Conservation (phyloP, 345 rosid species). For the Populus euphratica region DNA sequence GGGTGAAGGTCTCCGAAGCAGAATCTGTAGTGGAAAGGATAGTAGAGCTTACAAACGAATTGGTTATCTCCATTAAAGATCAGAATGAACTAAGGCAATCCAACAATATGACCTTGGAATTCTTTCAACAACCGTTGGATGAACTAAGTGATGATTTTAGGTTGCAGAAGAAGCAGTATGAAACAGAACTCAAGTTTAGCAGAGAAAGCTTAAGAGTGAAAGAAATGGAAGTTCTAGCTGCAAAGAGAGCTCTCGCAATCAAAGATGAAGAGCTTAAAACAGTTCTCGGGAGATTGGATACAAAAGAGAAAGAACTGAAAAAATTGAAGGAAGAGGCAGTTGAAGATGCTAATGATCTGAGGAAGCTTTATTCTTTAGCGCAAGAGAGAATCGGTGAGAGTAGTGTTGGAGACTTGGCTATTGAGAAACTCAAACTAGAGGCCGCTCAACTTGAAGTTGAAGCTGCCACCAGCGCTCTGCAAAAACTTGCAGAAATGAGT, state of each 20-base stretch:
- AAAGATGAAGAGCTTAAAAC: slow-evolving; percentile 63
- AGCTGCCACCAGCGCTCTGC: slow-evolving; percentile 68
- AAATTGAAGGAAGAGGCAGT: slow-evolving; percentile 56
- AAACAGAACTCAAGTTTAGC: slow-evolving; percentile 54
- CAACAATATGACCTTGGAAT: slow-evolving; percentile 19
- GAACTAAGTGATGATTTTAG: slow-evolving; percentile 34
- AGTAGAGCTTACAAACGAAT: slow-evolving; percentile 53
- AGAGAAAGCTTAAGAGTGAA: slow-evolving; percentile 55
- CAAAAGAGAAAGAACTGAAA: slow-evolving; percentile 49
- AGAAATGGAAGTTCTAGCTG: slow-evolving; percentile 65
- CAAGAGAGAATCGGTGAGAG: slow-evolving; percentile 64
- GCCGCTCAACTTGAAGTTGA: slow-evolving; percentile 78
- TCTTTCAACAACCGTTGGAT: slow-evolving; percentile 30
- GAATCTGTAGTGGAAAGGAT: slow-evolving; percentile 59
- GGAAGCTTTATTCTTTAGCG: slow-evolving; percentile 54
- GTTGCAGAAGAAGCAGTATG: slow-evolving; percentile 53
- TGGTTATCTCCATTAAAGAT: slow-evolving; percentile 44
- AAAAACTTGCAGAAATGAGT: slow-evolving; percentile 71
- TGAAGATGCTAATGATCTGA: slow-evolving; percentile 58
- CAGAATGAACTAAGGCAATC: slow-evolving; percentile 16
- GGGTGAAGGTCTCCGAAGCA: slow-evolving; percentile 56
- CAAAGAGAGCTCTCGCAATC: slow-evolving; percentile 50
- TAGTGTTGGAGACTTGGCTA: slow-evolving; percentile 61
- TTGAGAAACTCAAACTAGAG: slow-evolving; percentile 77
- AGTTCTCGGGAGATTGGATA: slow-evolving; percentile 43